phyloP scores from a whole-genome alignment of 2,329 filamentous ascomycete species.

The Diaporthe longicolla region DNA sequence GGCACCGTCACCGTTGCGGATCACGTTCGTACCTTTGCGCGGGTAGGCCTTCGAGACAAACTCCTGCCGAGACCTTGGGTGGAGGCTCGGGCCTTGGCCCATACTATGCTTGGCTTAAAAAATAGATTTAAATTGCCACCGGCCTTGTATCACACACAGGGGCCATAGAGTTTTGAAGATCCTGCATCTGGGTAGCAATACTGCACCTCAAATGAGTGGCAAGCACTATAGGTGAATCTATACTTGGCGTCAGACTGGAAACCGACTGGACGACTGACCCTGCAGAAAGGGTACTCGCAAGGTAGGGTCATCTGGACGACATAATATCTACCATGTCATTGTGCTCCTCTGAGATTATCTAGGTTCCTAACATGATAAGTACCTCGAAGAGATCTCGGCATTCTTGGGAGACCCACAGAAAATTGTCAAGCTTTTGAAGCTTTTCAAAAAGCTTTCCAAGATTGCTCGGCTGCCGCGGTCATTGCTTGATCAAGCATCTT shows the following conservation, averaged over 20 bases:
- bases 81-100: slow-evolving; percentile 19
- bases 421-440: slow-evolving; percentile 2
- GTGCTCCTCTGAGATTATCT: neutral
- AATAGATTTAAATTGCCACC: slow-evolving; percentile 13
- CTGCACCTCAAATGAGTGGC: neutral
- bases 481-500: neutral
- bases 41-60: neutral
- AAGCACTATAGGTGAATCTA: neutral
- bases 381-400: too few species aligned
- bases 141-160: neutral
- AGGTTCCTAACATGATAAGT: neutral
- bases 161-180: neutral
- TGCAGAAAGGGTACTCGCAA: neutral
- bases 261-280: neutral
- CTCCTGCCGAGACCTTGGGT: neutral
- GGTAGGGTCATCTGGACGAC: neutral
- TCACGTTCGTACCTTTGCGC: neutral
- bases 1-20: too few species aligned
- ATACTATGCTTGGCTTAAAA: neutral
- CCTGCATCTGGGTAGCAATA: neutral
- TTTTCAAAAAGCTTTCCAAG: slow-evolving; percentile 30
- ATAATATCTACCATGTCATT: neutral
- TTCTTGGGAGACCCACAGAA: neutral
- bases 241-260: slow-evolving; percentile 7
- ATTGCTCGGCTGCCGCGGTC: neutral